Evolutionary conservation across 2,329 filamentous ascomycete genomes (phyloP), one percentile per base, ranked within the genome.

Genomic region (Colletotrichum sublineola): DNA sequence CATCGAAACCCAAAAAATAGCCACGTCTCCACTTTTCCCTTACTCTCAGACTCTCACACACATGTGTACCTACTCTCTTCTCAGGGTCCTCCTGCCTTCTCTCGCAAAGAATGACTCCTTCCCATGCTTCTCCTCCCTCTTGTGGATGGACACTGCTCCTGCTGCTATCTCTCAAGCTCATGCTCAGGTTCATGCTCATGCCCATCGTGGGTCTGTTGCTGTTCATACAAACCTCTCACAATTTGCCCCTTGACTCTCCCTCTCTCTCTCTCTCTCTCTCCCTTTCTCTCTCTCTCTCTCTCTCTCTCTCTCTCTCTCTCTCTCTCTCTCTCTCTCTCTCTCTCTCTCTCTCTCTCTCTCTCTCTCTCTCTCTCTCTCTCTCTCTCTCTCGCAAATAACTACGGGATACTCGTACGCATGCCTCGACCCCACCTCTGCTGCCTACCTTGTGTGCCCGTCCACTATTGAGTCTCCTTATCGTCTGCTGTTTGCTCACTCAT

Each of bases 1-100:
- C 36, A 58, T 68, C 44, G 65, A 63, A 58, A 63, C 58, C 52
- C 57, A 63, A 63, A 68, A 62, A 53, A 62, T 50, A 56, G 67
- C 20, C 46, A 57, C 24, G 50, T 62, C 33, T 29, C 55, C 63
- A 71, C 50, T 61, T 55, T 42, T 52, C 29, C 33, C 36, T 68
- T 8, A 12, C 55, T 44, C 29, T 53, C 55, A 67, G 53, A 67
- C 38, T 53, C 46, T 4, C 44, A 46, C 40, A 36, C 36, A 9
- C 48, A 24, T 24, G 24, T 24, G 24, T 24, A 24, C 24, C 24
- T 24, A 20, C 50, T 40, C 48, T 38, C 63, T 24, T 60, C 33
- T 11, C 56, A 20, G n/a, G 40, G 31, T 44, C 65, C 40, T 57
- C 15, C 46, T 40, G 53, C 24, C 55, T 44, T 33, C 60, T 64